Evolutionary conservation across 371 early-diverging fungal genomes (phyloP).

Genomic region (Funneliformis caledonium): DNA sequence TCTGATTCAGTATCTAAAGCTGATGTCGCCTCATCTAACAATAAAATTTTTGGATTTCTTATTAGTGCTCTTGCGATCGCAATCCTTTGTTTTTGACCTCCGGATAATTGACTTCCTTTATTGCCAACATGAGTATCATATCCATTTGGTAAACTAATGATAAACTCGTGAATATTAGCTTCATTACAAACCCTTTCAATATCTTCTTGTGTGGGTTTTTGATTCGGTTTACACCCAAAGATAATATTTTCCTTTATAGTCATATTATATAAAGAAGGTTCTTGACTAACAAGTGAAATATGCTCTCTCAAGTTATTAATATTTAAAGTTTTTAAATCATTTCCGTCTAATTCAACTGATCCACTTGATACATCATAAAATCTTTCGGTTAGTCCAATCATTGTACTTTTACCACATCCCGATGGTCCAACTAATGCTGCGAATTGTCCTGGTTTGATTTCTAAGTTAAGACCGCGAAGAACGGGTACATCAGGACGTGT

Average conservation of each 20-base stretch:
- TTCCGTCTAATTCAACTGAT: slow-evolving; percentile 66
- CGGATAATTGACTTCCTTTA: slow-evolving; percentile 64
- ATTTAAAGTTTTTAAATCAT: slow-evolving; percentile 64
- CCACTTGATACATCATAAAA: slow-evolving; percentile 81
- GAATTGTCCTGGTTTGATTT: slow-evolving; percentile 75
- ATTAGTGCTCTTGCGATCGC: slow-evolving; percentile 72
- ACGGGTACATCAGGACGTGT: slow-evolving; percentile 76
- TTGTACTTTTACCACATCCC: slow-evolving; percentile 90
- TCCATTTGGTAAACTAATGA: slow-evolving; percentile 64
- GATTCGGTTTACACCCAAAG: slow-evolving; percentile 52
- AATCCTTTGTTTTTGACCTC: slow-evolving; percentile 71
- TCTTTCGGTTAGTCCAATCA: slow-evolving; percentile 82
- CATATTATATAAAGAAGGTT: slow-evolving; percentile 80
- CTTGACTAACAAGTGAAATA: slow-evolving; percentile 85
- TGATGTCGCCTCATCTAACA: slow-evolving; percentile 97
- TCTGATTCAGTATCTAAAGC: slow-evolving; percentile 92
- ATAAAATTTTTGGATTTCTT: slow-evolving; percentile 80
- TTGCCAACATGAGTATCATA: slow-evolving; percentile 81
- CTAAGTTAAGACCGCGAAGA: slow-evolving; percentile 75
- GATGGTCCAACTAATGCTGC: slow-evolving; percentile 89
- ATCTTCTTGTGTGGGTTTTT: slow-evolving; percentile 50
- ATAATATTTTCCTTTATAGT: slow-evolving; percentile 85
- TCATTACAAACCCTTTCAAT: slow-evolving; percentile 61
- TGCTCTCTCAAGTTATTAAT: slow-evolving; percentile 64
- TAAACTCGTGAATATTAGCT: slow-evolving; percentile 77